Conservation (phyloP, 2,329 filamentous ascomycete species). For the Fusarium sp. region DNA sequence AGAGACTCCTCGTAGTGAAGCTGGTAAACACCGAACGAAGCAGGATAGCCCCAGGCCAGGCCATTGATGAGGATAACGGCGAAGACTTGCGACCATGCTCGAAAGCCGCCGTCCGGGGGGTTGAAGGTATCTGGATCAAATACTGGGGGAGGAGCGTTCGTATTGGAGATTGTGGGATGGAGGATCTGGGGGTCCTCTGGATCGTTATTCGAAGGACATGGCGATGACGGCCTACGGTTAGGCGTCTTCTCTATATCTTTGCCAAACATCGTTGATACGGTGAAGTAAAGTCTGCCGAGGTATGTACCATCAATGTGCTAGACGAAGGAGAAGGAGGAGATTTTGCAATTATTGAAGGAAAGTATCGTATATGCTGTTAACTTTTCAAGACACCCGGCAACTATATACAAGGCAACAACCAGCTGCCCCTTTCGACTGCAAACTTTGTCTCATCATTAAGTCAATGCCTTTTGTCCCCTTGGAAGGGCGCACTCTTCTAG, state of each 20-base stretch:
- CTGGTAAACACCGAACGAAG: conserved; percentile 67
- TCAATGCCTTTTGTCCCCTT: conserved; percentile 19
- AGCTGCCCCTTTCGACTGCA: conserved; percentile 1
- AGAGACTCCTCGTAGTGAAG: conserved; percentile 59
- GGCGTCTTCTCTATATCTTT: conserved; percentile 40
- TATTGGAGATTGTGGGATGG: conserved; percentile 44
- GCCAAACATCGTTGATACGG: conserved; percentile 36
- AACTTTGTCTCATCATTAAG: conserved; percentile 1
- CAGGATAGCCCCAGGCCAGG: conserved; percentile 63
- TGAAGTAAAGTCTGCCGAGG: conserved; percentile 5
- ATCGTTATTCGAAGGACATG: conserved; percentile 3
- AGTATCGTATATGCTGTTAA: neutral
- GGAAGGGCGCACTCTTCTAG: conserved; percentile 23
- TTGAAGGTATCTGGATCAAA: conserved; percentile 41
- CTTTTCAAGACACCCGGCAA: conserved; percentile 11
- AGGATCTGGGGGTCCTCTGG: conserved; percentile 22
- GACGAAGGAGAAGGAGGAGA: neutral
- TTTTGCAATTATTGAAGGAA: neutral
- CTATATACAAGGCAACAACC: conserved; percentile 36
- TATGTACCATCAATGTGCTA: conserved; percentile 22
- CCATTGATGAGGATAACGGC: conserved; percentile 62
- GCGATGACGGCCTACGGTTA: conserved; percentile 11
- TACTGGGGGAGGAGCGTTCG: conserved; percentile 41
- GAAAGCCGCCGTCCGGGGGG: conserved; percentile 59
- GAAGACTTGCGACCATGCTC: conserved; percentile 64